Base-by-base conservation (phyloP, 1,139 yeast genomes). In the Taphrina pruni region DNA sequence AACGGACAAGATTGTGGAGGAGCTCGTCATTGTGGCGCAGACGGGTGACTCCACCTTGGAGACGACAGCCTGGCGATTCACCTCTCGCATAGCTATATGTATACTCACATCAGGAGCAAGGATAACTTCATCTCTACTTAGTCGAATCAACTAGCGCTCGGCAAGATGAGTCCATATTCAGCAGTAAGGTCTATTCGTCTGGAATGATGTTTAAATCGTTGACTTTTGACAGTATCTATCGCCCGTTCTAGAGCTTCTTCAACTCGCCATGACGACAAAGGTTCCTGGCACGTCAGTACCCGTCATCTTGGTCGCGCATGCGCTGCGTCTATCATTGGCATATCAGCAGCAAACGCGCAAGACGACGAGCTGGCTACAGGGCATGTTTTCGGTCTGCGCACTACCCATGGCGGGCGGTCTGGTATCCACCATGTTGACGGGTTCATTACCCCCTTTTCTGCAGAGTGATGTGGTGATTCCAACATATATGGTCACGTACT, bases 401-500 rank as follows among this genome's bases (percentile, higher is more conserved):
- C 60, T 64, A 26, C 67, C 67, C n/a, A 64, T 64, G 52, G 39
- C 61, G 14, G 61, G 67, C 46, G 67, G 67, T 35, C 38, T 64
- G 7, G 60, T 64, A 6, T 58, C 67, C n/a, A 57, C 60, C 36
- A 14, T 64, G 54, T 21, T 64, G 61, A 64, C 67, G 4, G 55
- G 67, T 46, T 54, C 67, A 3, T 55, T 64, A 6, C 67, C 67
- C 9, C 61, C 67, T 32, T 64, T 64, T 32, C 39, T 64, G 38
- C 67, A 43, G 8, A 55, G 61, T 46, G 67, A 64, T 35, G 46
- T 46, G 21, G 67, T 64, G 54, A 54, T 64, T 32, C 67, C 67
- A 9, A 64, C 67, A 5, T 64, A 64, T 39, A 55, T 64, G 55
- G 61, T 45, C 35, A 64, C 67, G 35, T 64, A 45, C 39, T 35